A percentile compares a stretch with the other conserved stretches of the same genome.
Conservation (phyloP, 2,329 filamentous ascomycete species). For the Alternaria metachromatica region DNA sequence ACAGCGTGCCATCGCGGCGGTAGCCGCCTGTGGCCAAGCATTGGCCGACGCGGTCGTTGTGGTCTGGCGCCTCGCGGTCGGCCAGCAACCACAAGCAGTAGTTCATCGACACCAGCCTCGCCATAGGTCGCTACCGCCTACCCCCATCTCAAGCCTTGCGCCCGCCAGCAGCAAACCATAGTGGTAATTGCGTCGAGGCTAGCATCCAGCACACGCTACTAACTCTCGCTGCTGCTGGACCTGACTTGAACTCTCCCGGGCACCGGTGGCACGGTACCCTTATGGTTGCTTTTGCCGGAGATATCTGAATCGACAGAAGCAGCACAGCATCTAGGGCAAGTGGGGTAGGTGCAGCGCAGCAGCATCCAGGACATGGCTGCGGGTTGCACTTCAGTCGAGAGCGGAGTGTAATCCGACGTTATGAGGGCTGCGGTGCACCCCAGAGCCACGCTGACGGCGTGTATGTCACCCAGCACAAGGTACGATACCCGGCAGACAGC, state of each 20-base stretch:
- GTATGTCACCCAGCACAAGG: constrained; percentile 30
- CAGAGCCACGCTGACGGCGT: constrained; percentile 38
- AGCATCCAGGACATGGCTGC: constrained; percentile 21
- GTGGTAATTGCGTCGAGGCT: constrained; percentile 12
- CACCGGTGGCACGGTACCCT: constrained; percentile 40
- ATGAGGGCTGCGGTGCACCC: constrained; percentile 32
- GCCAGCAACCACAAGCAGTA: constrained; percentile 8
- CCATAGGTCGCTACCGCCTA: constrained; percentile 12
- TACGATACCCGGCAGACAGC: constrained; percentile 40
- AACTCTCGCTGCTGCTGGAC: background rate
- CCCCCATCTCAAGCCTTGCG: constrained; percentile 11
- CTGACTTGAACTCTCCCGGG: constrained; percentile 20
- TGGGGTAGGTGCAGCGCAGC: constrained; percentile 23
- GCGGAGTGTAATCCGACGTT: constrained; percentile 34
- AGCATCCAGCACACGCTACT: constrained; percentile 17
- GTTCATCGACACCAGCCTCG: constrained; percentile 21
- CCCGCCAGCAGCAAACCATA: constrained; percentile 12
- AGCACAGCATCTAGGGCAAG: constrained; percentile 17
- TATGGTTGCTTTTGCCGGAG: constrained; percentile 30
- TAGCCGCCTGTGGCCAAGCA: constrained; percentile 26
- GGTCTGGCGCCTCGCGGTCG: constrained; percentile 20
- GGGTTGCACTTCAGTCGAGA: constrained; percentile 13
- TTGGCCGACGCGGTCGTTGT: constrained; percentile 28
- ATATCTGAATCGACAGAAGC: constrained; percentile 25
- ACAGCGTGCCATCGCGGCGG: constrained; percentile 38